Evolutionary conservation across 805 yeast species (phyloP), one percentile per base, ranked within the genome.

Genomic region (Wickerhamiella vanderwaltii): DNA sequence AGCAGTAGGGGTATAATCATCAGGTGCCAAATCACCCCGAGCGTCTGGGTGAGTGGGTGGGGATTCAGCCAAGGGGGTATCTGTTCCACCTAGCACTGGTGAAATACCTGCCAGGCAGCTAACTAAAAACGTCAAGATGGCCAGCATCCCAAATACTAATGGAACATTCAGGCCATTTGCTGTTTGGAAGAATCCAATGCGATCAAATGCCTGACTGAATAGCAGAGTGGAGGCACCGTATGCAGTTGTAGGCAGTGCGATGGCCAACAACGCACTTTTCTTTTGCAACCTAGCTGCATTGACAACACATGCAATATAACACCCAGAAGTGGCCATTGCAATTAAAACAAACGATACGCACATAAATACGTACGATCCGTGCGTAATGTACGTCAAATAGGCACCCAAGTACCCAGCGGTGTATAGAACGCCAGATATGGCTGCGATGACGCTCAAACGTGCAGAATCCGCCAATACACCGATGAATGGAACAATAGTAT

Each of bases 281-380:
- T 94, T 93, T 54, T 75, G 82, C n/a, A 86, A 71, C 52, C 81
- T 77, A 2, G 95, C 93, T 62, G 95, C 84, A 1, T 93, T 80
- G n/a, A 56, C 55, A n/a, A 59, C 41, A 3, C 60, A 53, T 7
- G 58, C 48, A 23, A 64, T 52, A 43, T 59, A 65, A 33, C 61
- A 49, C 13, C 65, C 56, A 1, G 67, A 57, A 7, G 67, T 61
- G 20, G 60, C 65, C 3, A 58, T 49, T 12, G 69, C 69, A n/a
- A 64, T 54, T 9, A 54, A 40, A 5, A 53, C 54, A 45, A 61
- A 65, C 23, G 51, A 46, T 2, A 47, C 15, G 32, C 56, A 51
- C 59, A 61, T 46, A 29, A 39, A 41, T 12, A 36, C 22, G 44
- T 52, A 51, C 5, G 50, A 29, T 7, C 51, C 53, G 6, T 40